phyloP scores from a whole-genome alignment of 768 basidiomycete species.

The Tylopilus rubrobrunneus region DNA sequence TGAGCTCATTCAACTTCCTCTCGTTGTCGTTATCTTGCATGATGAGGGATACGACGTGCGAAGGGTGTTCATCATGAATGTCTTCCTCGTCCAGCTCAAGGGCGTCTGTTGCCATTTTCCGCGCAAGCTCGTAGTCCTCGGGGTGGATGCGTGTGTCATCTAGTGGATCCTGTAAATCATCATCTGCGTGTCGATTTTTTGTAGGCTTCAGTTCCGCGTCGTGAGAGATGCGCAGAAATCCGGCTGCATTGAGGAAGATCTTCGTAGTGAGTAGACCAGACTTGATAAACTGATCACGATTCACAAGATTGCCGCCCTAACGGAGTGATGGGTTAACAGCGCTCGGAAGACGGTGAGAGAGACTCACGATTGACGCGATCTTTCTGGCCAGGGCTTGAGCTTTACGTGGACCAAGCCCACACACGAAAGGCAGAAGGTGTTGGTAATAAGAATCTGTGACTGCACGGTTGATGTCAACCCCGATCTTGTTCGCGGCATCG shows the following conservation, averaged over 20 bases:
- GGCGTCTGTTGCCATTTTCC: constrained; percentile 98
- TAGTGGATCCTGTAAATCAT: constrained; percentile 79
- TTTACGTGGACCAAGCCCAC: constrained; percentile 94
- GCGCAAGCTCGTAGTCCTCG: constrained; percentile 95
- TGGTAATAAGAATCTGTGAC: constrained; percentile 87
- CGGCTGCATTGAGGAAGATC: constrained; percentile 91
- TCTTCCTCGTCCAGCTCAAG: constrained; percentile 98
- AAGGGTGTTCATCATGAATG: constrained; percentile 87
- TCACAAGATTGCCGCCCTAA: constrained; percentile 84
- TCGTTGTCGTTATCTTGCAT: constrained; percentile 79
- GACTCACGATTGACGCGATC: constrained; percentile 68
- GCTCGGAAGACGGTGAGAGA: background rate
- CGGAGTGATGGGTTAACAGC: background rate
- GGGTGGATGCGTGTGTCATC: constrained; percentile 96
- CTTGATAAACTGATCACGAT: constrained; percentile 86
- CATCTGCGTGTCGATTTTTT: constrained; percentile 58
- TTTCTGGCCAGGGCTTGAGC: constrained; percentile 80
- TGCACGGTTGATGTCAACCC: constrained; percentile 94
- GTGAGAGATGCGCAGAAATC: constrained; percentile 81
- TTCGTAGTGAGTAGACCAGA: constrained; percentile 75
- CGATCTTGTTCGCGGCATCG: constrained; percentile 87
- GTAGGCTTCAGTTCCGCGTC: constrained; percentile 58
- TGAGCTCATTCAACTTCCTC: constrained; percentile 83
- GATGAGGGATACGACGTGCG: constrained; percentile 80
- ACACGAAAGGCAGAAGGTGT: constrained; percentile 81